Percentiles rank a stretch among this genome's conserved stretches.
Conservation (phyloP, 805 yeast species). For the Candida germanica region DNA sequence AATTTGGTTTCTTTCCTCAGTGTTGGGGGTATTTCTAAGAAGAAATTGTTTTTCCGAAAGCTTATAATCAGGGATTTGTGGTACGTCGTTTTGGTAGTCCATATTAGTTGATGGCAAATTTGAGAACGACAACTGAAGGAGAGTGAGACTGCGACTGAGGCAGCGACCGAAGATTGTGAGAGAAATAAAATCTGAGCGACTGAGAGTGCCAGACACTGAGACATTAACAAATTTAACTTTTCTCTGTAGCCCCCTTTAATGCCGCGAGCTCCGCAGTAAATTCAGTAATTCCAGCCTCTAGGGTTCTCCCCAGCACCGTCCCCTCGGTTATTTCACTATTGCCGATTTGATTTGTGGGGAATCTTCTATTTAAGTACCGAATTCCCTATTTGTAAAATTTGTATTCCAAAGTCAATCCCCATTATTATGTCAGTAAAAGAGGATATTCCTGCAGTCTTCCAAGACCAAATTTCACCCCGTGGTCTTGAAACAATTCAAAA, state of each 20-base stretch:
- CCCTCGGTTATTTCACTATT: no score
- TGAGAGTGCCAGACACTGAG: no score
- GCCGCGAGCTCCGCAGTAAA: no score
- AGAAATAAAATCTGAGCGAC: no score
- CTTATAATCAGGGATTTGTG: conserved; percentile 74
- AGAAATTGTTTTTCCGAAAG: conserved; percentile 79
- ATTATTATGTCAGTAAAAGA: conserved; percentile 19
- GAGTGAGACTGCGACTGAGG: no score
- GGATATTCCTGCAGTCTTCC: conserved; percentile 41
- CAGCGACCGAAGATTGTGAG: no score
- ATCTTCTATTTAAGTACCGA: not conserved
- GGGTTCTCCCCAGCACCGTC: no score
- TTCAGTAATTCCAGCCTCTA: no score
- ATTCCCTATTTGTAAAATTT: not conserved
- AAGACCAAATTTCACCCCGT: conserved; percentile 31
- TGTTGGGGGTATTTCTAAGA: conserved; percentile 37
- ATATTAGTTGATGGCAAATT: conserved; percentile 17
- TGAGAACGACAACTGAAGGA: no score
- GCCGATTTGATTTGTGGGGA: conserved; percentile 3
- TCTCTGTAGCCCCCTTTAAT: no score
- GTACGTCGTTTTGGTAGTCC: conserved; percentile 46
- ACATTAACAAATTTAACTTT: no score
- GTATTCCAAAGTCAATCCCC: not conserved
- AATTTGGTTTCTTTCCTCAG: conserved; percentile 40
- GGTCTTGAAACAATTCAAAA: conserved; percentile 40